A percentile compares a stretch with the other conserved stretches of the same genome.
These are phyloP conservation scores for Cylindrotheca fusiformis DNA, from an alignment of 108 stramenopile genomes.

Conservation along the genomic window DNA sequence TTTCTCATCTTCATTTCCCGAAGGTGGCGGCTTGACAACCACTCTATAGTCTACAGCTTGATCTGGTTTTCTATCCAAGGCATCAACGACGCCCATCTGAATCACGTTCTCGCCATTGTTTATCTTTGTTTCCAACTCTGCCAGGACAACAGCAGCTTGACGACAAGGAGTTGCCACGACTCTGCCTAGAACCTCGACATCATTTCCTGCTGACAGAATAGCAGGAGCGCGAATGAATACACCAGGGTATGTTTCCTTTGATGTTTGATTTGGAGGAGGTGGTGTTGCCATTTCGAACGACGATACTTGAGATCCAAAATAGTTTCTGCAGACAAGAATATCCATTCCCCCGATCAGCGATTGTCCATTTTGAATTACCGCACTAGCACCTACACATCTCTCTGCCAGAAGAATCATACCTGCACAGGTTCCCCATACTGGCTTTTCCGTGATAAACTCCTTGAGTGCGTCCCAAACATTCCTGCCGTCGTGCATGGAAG, in stretches of 20 bases:
- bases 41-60: slow-evolving; percentile 47
- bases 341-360: slow-evolving; percentile 94
- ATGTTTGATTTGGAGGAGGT: slow-evolving; percentile 30
- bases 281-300: slow-evolving; percentile 91
- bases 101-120: slow-evolving; percentile 73
- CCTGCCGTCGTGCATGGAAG: slow-evolving; percentile 24
- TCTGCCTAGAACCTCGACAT: slow-evolving; percentile 79
- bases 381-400: slow-evolving; percentile 82
- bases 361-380: slow-evolving; percentile 92
- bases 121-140: slow-evolving; percentile 77
- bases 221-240: slow-evolving; percentile 99
- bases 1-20: slow-evolving; percentile 26
- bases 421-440: slow-evolving; percentile 98
- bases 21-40: slow-evolving; percentile 31
- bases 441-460: slow-evolving; percentile 66
- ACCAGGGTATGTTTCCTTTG: slow-evolving; percentile 65
- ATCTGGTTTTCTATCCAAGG: slow-evolving; percentile 52
- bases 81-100: slow-evolving; percentile 76
- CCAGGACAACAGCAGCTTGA: slow-evolving; percentile 80
- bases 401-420: slow-evolving; percentile 98
- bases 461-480: slow-evolving; percentile 74
- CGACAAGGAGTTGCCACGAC: slow-evolving; percentile 88
- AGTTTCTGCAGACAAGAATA: slow-evolving; percentile 94
- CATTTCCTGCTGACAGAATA: slow-evolving; percentile 77
- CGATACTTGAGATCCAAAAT: slow-evolving; percentile 95